These are phyloP conservation scores for Maudiozyma barnettii DNA, from an alignment of 805 yeast species.

Conservation along the genomic window DNA sequence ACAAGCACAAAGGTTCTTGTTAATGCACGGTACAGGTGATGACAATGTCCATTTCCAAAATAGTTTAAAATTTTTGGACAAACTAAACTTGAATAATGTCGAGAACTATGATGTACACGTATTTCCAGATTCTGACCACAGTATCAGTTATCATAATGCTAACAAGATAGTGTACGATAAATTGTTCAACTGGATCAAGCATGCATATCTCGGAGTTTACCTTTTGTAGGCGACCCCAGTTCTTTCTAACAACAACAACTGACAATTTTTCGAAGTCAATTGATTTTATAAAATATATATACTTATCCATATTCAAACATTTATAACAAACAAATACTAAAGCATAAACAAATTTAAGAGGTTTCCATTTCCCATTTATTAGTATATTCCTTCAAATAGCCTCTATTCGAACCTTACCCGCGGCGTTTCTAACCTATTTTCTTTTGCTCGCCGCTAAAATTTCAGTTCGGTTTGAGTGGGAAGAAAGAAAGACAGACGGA, in stretches of 20 bases:
- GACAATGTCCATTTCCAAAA: conserved; percentile 96
- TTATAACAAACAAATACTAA: too few relatives aligned
- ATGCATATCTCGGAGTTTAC: conserved; percentile 43
- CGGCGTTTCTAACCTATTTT: neutral
- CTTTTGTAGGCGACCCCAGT: neutral
- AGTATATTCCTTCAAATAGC: neutral
- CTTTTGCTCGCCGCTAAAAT: too few relatives aligned
- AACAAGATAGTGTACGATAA: conserved; percentile 60
- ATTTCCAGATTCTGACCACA: conserved; percentile 76
- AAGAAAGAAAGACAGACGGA: too few relatives aligned
- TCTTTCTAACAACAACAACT: conserved; percentile 14
- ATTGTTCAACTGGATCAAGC: conserved; percentile 51
- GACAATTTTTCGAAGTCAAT: neutral
- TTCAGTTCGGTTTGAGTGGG: too few relatives aligned
- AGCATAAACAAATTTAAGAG: too few relatives aligned
- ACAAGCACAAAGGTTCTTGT: conserved; percentile 53
- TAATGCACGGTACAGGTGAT: conserved; percentile 96
- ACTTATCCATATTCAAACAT: neutral
- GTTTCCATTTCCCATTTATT: too few relatives aligned
- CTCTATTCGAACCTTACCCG: neutral
- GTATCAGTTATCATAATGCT: conserved; percentile 65
- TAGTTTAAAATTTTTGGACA: conserved; percentile 67
- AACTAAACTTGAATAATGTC: conserved; percentile 57
- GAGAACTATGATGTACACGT: conserved; percentile 75
- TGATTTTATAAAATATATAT: neutral